Evolutionary conservation across 768 basidiomycete genomes (phyloP), one percentile per base, ranked within the genome.

Genomic region (Mycena albidolilacea): DNA sequence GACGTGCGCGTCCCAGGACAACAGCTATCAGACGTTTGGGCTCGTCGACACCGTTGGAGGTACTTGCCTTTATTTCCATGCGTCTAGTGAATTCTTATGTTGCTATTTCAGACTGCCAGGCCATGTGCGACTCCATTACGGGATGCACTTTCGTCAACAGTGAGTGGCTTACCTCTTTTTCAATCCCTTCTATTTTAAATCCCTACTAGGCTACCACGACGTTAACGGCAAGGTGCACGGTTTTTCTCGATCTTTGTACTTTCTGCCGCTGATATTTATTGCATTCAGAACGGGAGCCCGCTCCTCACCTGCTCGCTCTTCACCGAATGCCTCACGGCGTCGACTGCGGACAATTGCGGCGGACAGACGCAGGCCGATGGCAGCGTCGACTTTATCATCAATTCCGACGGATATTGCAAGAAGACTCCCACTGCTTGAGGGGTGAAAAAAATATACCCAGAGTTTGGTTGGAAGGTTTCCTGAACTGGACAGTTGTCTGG

Each of bases 381-480:
- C 15, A 83, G 78, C 64, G 67, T 84, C 66, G 79, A 87, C 75
- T 85, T 79, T 68, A 87, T 87, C 78, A 79, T 73, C 62, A 73
- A 83, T 70, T 86, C 85, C 43, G 80, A 84, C 64, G 86, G 86
- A 14, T 87, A 77, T 72, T 87, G 86, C 82, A 85, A 85, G 77
- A 76, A 76, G 46, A 70, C 46, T 23, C 61, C 69, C 14, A 70
- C 69, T 30, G 69, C 61, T 44, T 67, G 64, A 65, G 59, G 64
- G 64, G 64, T 41, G 64, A 37, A 48, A 64, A 48, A 64, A 48
- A 64, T 54, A 64, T 64, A 64, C 64, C 64, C 64, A 64, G 64
- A 64, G 64, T 64, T 64, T 52, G 64, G 64, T 64, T 64, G 64
- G 64, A 64, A 64, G 37, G 37, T 64, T 52, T 54, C 64, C 64